phyloP scores from a whole-genome alignment of 306 rosid species.

The Sindora glabra region DNA sequence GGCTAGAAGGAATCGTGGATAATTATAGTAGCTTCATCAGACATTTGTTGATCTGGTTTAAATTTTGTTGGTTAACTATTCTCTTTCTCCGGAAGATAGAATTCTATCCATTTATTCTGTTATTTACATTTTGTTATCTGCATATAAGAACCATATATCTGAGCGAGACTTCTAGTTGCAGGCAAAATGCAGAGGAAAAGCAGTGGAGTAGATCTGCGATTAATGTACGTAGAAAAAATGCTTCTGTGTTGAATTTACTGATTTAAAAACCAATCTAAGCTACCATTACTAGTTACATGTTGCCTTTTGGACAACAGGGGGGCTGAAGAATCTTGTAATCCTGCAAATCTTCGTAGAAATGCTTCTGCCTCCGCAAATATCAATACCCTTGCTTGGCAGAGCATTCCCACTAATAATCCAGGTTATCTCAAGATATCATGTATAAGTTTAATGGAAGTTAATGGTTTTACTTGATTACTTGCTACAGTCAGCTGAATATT shows the following conservation, averaged over 20 bases:
- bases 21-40: too few relatives aligned
- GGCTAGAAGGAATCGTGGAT: too few relatives aligned
- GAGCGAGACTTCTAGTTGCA: slow-evolving; percentile 22
- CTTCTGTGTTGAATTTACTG: not conserved
- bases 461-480: too few relatives aligned
- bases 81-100: too few relatives aligned
- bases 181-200: slow-evolving; percentile 58
- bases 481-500: too few relatives aligned
- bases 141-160: not conserved
- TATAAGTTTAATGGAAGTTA: not conserved
- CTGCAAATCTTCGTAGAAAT: slow-evolving; percentile 69
- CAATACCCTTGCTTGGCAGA: slow-evolving; percentile 42
- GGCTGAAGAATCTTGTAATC: slow-evolving; percentile 35
- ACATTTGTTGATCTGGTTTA: too few relatives aligned
- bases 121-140: too few relatives aligned
- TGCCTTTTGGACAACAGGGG: slow-evolving; percentile 36
- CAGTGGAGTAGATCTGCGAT: slow-evolving; percentile 60
- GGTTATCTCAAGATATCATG: slow-evolving; percentile 33
- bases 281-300: not conserved
- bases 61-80: too few relatives aligned
- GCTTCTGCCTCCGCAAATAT: slow-evolving; percentile 84
- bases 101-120: too few relatives aligned
- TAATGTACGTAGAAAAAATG: slow-evolving; percentile 40
- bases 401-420: slow-evolving; percentile 36
- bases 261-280: not conserved